Percentiles rank a stretch among this genome's conserved stretches.
Evolutionary conservation across 2,329 filamentous ascomycete genomes (phyloP).

Genomic region (Microdochium paspali): DNA sequence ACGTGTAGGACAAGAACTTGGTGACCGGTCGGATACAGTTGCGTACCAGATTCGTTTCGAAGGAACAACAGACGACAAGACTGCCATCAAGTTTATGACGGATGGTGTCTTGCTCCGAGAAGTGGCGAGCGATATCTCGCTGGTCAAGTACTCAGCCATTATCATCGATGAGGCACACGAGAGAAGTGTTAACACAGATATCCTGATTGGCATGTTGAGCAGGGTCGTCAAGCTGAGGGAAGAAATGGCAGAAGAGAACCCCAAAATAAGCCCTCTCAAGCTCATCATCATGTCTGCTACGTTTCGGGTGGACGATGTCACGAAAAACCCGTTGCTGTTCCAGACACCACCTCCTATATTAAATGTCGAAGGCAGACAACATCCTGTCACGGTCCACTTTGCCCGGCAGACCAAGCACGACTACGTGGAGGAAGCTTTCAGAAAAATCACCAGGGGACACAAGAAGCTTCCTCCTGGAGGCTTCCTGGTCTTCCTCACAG

Average conservation of each 20-base stretch:
- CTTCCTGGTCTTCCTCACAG: constrained; percentile 90
- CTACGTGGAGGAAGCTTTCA: constrained; percentile 84
- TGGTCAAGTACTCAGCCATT: constrained; percentile 86
- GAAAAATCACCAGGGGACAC: constrained; percentile 80
- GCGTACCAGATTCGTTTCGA: constrained; percentile 96
- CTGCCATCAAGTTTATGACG: constrained; percentile 97
- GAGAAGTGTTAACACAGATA: constrained; percentile 93
- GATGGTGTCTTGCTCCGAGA: constrained; percentile 92
- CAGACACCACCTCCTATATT: constrained; percentile 70
- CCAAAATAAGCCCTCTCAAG: constrained; percentile 69
- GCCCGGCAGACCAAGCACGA: constrained; percentile 72
- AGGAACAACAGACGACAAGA: constrained; percentile 67
- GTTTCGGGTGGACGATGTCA: constrained; percentile 81
- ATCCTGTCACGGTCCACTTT: constrained; percentile 84
- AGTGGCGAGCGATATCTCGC: constrained; percentile 77
- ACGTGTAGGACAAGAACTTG: constrained; percentile 79
- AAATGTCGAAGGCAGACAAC: constrained; percentile 85
- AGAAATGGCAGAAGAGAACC: constrained; percentile 63
- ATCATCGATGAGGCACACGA: constrained; percentile 97
- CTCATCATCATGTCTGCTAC: constrained; percentile 98
- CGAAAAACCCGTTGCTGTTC: constrained; percentile 75
- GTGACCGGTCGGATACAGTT: constrained; percentile 65
- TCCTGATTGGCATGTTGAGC: constrained; percentile 94
- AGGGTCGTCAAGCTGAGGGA: constrained; percentile 79
- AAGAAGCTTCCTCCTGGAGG: constrained; percentile 82